A percentile compares a stretch with the other conserved stretches of the same genome.
Conservation (phyloP, 305 asterid genomes). For the Striga hermonthica region DNA sequence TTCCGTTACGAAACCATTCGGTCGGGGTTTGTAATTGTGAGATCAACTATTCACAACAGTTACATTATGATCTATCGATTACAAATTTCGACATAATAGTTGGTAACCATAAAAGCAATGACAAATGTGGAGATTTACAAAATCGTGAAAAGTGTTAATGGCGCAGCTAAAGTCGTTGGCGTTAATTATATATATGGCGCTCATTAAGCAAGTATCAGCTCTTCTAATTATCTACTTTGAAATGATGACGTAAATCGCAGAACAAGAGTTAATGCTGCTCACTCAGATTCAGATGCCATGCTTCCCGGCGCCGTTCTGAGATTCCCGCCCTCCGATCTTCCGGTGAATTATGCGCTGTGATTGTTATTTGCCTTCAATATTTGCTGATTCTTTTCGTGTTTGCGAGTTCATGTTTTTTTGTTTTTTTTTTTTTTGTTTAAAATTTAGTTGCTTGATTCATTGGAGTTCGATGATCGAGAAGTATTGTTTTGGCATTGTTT, state of each 20-base stretch:
- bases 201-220: constrained; percentile 23
- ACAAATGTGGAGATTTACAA: neutral
- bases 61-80: too few relatives aligned
- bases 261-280: constrained; percentile 33
- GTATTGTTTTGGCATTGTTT: constrained; percentile 11
- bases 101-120: neutral
- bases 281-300: constrained; percentile 51
- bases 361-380: neutral
- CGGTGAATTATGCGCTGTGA: constrained; percentile 24
- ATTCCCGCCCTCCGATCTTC: constrained; percentile 39
- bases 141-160: neutral
- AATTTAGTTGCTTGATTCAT: constrained; percentile 21
- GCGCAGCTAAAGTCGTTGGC: constrained; percentile 28
- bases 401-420: constrained; percentile 6
- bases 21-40: too few relatives aligned
- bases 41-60: too few relatives aligned
- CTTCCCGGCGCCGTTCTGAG: constrained; percentile 32
- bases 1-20: too few relatives aligned
- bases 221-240: constrained; percentile 25
- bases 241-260: constrained; percentile 32
- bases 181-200: neutral
- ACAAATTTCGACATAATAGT: too few relatives aligned
- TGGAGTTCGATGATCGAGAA: constrained; percentile 13
- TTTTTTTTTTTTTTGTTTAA: constrained; percentile 25
- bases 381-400: neutral